phyloP scores from a whole-genome alignment of 2,329 filamentous ascomycete genomes.

The Ceratocystis diversiconidia region DNA sequence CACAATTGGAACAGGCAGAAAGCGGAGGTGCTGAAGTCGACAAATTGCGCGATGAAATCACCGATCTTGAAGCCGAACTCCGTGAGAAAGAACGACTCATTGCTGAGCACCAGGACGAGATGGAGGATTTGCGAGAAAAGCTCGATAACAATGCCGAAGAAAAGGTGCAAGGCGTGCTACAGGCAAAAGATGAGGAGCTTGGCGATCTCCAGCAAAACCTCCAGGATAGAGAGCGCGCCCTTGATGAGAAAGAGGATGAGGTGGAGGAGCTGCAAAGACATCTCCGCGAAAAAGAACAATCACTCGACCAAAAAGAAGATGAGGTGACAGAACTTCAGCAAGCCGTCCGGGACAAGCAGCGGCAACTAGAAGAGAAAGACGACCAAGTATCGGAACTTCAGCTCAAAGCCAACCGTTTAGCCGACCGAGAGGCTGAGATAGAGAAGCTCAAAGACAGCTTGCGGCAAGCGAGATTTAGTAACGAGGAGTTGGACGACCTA shows the following conservation, averaged over 20 bases:
- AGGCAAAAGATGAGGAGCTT: conserved; percentile 38
- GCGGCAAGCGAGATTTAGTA: neutral
- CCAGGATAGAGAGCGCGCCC: conserved; percentile 5
- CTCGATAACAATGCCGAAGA: conserved; percentile 29
- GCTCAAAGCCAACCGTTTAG: conserved; percentile 11
- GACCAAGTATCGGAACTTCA: conserved; percentile 9
- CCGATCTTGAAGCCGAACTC: conserved; percentile 60
- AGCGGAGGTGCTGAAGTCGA: conserved; percentile 13
- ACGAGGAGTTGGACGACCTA: conserved; percentile 6
- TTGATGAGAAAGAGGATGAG: conserved; percentile 14
- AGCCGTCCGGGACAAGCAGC: neutral
- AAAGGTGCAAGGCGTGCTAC: conserved; percentile 41
- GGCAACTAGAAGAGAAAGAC: neutral
- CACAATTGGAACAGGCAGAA: conserved; percentile 38
- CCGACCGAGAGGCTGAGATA: conserved; percentile 14
- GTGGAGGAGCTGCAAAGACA: conserved; percentile 28
- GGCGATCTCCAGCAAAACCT: conserved; percentile 18
- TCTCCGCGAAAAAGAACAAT: conserved; percentile 9
- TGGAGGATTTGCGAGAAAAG: conserved; percentile 50
- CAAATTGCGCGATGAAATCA: conserved; percentile 57
- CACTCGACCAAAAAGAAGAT: conserved; percentile 11
- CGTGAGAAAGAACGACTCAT: conserved; percentile 62
- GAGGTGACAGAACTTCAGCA: conserved; percentile 30
- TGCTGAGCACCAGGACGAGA: conserved; percentile 59
- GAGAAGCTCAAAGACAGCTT: conserved; percentile 15